Base-by-base conservation (phyloP, 2,329 filamentous ascomycete genomes). In the Epichloe aotearoae region DNA sequence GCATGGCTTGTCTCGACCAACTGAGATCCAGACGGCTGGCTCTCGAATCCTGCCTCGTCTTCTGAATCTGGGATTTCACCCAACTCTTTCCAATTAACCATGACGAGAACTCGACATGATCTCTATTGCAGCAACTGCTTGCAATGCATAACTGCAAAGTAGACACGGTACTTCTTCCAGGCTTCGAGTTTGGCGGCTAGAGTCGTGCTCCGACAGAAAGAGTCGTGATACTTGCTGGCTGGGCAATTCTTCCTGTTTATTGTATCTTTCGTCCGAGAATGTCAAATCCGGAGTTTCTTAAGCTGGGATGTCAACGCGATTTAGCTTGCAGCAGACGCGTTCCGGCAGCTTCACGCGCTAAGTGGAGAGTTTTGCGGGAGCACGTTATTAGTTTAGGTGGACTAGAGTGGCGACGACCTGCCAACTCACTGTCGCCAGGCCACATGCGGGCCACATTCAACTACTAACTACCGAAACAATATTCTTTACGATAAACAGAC, bases 1-100 rank as follows among this genome's bases (percentile, higher is more conserved):
- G 23, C n/a, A 17, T 47, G 40, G 33, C 26, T 14, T n/a, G 39
- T 39, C 26, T 41, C 46, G 20, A 5, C 19, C 12, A 6, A 14
- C 5, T 45, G 50, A 15, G 38, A 6, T 10, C 14, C 34, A 33
- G 12, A n/a, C 47, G 63, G 57, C 52, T 69, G 62, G 52, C 61
- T 67, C 52, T 73, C 70, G 54, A 69, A 70, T 50, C 59, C 68
- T 55, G 64, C 66, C 46, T 74, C 72, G 52, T 74, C 73, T 58
- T 75, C 73, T 54, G 73, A 75, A 61, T 75, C 73, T 52, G 73
- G 73, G 56, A 75, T 67, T 59, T 73, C 71, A 58, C 73, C 73
- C 61, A 71, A 60, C 57, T 72, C 69, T 67, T 69, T 74, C 73
- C 73, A 75, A 56, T 68, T 69, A 51, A 61, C 64, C 73, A 75